Evolutionary conservation across 2,329 filamentous ascomycete species (phyloP).

Genomic region (Rhinocladiella mackenziei): DNA sequence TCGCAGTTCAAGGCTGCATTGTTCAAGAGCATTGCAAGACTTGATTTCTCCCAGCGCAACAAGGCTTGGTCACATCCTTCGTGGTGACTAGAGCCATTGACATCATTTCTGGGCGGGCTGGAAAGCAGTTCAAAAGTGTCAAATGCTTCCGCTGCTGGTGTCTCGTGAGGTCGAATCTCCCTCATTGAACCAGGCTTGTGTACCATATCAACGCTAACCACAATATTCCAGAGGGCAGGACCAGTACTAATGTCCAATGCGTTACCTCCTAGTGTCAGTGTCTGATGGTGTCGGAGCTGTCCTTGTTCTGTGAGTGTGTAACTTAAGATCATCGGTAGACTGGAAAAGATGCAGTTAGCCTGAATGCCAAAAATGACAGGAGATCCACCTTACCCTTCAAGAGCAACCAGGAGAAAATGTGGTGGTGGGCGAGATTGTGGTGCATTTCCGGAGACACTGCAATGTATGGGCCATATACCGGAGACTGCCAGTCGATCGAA

Average conservation of each 20-base stretch:
- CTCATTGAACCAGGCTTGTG: conserved; percentile 46
- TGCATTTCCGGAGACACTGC: conserved; percentile 16
- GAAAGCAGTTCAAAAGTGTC: conserved; percentile 23
- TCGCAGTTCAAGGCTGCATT: conserved; percentile 2
- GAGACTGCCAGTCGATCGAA: conserved; percentile 37
- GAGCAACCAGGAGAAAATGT: conserved; percentile 43
- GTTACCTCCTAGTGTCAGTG: conserved; percentile 60
- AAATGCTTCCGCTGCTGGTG: conserved; percentile 10
- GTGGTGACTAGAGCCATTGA: neutral
- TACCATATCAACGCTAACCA: conserved; percentile 52
- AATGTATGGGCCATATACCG: conserved; percentile 31
- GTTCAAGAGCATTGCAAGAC: conserved; percentile 22
- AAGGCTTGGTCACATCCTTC: neutral
- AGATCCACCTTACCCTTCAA: conserved; percentile 54
- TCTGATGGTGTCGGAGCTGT: conserved; percentile 48
- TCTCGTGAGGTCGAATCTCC: conserved; percentile 9
- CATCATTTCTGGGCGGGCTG: conserved; percentile 1
- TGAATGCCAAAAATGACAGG: neutral
- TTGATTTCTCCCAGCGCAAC: conserved; percentile 21
- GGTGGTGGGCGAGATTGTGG: conserved; percentile 13
- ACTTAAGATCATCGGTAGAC: conserved; percentile 64
- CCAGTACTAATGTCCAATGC: conserved; percentile 54
- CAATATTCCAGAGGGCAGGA: conserved; percentile 33
- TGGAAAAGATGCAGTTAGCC: conserved; percentile 45
- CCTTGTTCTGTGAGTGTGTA: conserved; percentile 55